These are phyloP conservation scores for Endocladia muricata DNA, from an alignment of 31 red algal genomes.

Conservation along the genomic window DNA sequence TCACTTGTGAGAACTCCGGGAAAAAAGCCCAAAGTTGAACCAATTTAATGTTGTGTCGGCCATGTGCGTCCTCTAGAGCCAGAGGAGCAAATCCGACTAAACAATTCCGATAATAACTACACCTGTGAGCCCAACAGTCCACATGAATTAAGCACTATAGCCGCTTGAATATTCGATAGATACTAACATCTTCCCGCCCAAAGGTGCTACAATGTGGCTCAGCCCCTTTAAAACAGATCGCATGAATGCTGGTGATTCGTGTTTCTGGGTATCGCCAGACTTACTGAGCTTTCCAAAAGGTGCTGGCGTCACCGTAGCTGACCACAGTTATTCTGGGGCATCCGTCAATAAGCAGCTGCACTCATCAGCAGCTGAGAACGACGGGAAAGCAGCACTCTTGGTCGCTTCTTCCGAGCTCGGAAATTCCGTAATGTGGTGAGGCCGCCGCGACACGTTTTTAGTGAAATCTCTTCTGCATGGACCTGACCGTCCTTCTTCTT, in stretches of 20 bases:
- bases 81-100: slow-evolving; percentile 23
- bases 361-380: too few relatives aligned
- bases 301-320: slow-evolving; percentile 15
- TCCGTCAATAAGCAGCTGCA: slow-evolving; percentile 30
- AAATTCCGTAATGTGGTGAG: too few relatives aligned
- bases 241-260: slow-evolving; percentile 28
- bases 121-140: not conserved
- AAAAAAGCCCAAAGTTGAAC: slow-evolving; percentile 30
- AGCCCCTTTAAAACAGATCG: slow-evolving; percentile 6
- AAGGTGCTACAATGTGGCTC: slow-evolving; percentile 17
- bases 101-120: slow-evolving; percentile 21
- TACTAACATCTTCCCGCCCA: slow-evolving; percentile 33
- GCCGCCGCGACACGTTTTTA: too few relatives aligned
- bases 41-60: not conserved
- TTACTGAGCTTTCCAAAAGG: not conserved
- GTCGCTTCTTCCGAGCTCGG: too few relatives aligned
- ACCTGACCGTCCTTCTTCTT: too few relatives aligned
- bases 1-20: slow-evolving; percentile 1
- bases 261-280: slow-evolving; percentile 1
- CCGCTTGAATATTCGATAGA: slow-evolving; percentile 26
- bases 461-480: too few relatives aligned
- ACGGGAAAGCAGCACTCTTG: too few relatives aligned
- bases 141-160: slow-evolving; percentile 20
- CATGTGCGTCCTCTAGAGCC: not conserved
- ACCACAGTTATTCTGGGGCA: slow-evolving; percentile 24